Evolutionary conservation across 2,329 filamentous ascomycete species (phyloP), one percentile per base, ranked within the genome.

Genomic region (Periconia macrospinosa): DNA sequence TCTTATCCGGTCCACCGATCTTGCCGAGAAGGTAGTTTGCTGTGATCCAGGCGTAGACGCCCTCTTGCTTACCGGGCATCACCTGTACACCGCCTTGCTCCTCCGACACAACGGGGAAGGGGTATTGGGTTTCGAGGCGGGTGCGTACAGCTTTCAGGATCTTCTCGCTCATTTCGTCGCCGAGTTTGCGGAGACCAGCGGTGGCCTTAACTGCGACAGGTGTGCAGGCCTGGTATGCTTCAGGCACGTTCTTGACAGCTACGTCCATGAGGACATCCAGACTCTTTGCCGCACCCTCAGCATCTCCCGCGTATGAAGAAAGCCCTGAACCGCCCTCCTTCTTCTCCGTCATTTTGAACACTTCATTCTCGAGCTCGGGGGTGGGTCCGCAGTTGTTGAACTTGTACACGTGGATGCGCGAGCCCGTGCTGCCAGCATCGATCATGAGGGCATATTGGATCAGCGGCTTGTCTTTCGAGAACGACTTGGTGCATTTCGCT

Each of bases 371-470:
- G 47, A 99, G 84, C 77, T 97, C 92, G 23, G 94, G 94, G n/a
- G 92, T 92, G 8, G 91, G 79, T 13, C 92, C 94, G 78, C 93
- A 99, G 80, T 97, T 97, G 82, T 97, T 97, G 85, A 97, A 99
- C 72, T 92, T 90, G 83, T 97, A 99, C 55, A 97, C 92, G 79
- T 99, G 95, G 72, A 99, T 97, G 66, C 94, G 89, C 56, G 94
- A 97, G 56, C 94, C 94, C 50, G 94, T 97, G 80, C 92, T 97
- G 66, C 94, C 94, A 45, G 94, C 94, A 76, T 99, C 94, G 69
- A 99, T 91, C 94, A 99, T 99, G 69, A 97, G 84, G 57, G 94
- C 95, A 79, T 97, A 99, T 73, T 99, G 94, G 57, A 97, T 88
- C 62, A 99, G 85, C 47, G 94, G 93, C 79, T 97, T 97, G 61